phyloP scores from a whole-genome alignment of 2,329 filamentous ascomycete species.

The Botryotinia globosa region DNA sequence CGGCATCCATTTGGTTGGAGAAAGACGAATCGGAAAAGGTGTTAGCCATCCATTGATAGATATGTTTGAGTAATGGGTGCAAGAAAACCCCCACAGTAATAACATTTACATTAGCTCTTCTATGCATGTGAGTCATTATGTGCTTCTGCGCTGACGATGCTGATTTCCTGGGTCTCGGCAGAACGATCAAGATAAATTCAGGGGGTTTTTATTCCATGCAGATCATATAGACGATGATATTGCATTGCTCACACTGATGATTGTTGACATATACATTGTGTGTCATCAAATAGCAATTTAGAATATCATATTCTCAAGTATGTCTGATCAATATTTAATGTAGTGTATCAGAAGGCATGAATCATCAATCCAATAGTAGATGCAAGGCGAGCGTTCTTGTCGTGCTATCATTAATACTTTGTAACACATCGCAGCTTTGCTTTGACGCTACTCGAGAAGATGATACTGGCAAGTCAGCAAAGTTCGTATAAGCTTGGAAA shows the following conservation, averaged over 20 bases:
- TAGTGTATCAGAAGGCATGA: not conserved
- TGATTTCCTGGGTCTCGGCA: not conserved
- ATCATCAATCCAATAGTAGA: not conserved
- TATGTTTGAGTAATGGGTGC: not conserved
- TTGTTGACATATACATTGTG: not conserved
- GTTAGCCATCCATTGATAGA: not conserved
- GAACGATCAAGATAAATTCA: not conserved
- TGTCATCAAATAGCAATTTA: not conserved
- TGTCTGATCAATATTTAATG: not conserved
- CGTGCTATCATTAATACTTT: not conserved
- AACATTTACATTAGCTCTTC: not conserved
- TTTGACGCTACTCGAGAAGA: not conserved
- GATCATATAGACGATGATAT: not conserved
- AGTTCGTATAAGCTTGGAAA: not conserved
- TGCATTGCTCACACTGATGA: not conserved
- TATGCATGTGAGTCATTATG: not conserved
- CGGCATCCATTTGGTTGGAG: not conserved
- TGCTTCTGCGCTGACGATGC: not conserved
- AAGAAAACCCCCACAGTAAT: not conserved
- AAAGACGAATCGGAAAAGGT: not conserved
- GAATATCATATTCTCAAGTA: not conserved
- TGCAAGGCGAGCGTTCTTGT: not conserved
- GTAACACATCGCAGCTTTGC: not conserved
- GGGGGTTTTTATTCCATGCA: conserved; percentile 1
- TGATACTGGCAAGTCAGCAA: not conserved